Conservation (phyloP, 768 basidiomycete genomes). For the Hortiboletus flavorubellus region DNA sequence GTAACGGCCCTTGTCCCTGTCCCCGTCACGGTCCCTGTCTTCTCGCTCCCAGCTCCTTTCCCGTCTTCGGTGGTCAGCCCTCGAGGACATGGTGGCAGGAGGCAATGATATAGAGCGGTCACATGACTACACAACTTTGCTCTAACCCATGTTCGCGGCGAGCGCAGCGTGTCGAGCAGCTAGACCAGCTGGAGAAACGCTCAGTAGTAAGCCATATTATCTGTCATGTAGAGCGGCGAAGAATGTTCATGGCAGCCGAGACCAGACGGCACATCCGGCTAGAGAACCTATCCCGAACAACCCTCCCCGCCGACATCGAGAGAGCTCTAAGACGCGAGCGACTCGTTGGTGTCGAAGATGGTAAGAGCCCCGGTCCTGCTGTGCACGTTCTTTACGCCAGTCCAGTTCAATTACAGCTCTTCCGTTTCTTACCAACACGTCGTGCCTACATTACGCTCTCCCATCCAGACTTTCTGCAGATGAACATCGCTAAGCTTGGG, state of each 20-base stretch:
- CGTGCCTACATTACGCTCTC: constrained; percentile 56
- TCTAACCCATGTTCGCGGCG: constrained; percentile 16
- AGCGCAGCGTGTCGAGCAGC: constrained; percentile 22
- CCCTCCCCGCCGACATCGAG: constrained; percentile 54
- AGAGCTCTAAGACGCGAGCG: constrained; percentile 40
- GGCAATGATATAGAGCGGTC: constrained; percentile 20
- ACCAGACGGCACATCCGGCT: constrained; percentile 44
- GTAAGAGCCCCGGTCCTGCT: constrained; percentile 13
- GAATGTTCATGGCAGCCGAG: constrained; percentile 16
- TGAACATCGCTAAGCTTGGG: constrained; percentile 42
- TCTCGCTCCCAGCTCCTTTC: constrained; percentile 63
- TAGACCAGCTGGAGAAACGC: constrained; percentile 3
- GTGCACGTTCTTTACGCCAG: constrained; percentile 8
- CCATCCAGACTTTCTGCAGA: constrained; percentile 41
- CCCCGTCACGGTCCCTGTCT: constrained; percentile 26
- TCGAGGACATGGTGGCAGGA: constrained; percentile 55
- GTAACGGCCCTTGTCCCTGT: constrained; percentile 44
- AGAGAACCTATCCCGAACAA: constrained; percentile 47
- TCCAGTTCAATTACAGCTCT: constrained; percentile 58
- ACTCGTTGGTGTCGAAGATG: constrained; percentile 44
- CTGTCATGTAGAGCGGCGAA: background rate
- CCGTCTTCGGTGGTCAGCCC: constrained; percentile 50
- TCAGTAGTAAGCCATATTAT: constrained; percentile 14
- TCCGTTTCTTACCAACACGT: constrained; percentile 57
- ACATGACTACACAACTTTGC: constrained; percentile 22